Conservation (phyloP, 495 filamentous ascomycete species). For the Collariella sp. region DNA sequence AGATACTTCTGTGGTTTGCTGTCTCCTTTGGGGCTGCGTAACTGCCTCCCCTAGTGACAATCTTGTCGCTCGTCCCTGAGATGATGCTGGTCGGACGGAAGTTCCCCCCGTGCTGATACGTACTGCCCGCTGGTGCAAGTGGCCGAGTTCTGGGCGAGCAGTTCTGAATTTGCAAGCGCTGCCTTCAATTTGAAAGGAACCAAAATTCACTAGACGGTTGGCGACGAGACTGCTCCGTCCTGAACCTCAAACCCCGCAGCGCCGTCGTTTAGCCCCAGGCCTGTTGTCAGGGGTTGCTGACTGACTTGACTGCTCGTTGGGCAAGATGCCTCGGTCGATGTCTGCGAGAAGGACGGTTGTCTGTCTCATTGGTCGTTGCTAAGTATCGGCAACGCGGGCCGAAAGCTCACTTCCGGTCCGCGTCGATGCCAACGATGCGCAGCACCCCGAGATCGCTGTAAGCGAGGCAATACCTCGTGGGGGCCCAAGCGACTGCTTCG, state of each 20-base stretch:
- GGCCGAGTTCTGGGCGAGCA: not conserved
- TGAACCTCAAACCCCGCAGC: no score
- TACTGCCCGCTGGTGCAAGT: not conserved
- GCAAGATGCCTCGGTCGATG: no score
- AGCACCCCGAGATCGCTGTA: conserved; percentile 76
- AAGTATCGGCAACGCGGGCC: not conserved
- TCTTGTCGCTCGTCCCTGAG: not conserved
- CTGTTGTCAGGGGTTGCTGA: no score
- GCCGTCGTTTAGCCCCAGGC: no score
- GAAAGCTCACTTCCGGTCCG: conserved; percentile 32
- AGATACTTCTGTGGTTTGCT: not conserved
- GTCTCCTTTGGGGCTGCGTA: conserved; percentile 1
- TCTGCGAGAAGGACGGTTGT: not conserved
- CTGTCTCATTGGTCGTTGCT: not conserved
- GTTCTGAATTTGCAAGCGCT: no score
- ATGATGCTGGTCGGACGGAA: conserved; percentile 4
- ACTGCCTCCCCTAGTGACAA: conserved; percentile 8
- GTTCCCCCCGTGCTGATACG: conserved; percentile 19
- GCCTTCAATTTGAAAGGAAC: no score
- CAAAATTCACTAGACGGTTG: no score
- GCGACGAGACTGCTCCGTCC: no score
- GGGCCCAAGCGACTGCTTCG: conserved; percentile 81
- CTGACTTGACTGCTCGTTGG: no score
- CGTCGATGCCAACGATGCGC: conserved; percentile 64
- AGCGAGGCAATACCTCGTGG: conserved; percentile 77